phyloP scores from a whole-genome alignment of 805 yeast genomes.

The Danielozyma ontarioensis region DNA sequence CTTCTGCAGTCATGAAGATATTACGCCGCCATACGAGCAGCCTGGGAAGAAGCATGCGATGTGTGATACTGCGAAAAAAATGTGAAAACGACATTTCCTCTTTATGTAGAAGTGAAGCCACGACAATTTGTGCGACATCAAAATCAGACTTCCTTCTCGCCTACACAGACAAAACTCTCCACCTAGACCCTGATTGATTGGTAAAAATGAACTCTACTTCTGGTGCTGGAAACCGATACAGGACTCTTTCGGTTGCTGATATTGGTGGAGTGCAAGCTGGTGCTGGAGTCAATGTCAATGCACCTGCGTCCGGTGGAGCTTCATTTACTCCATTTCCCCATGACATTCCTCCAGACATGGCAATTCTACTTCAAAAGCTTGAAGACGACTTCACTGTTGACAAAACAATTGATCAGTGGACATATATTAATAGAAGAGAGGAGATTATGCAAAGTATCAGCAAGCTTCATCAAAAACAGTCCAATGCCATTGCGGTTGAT shows the following conservation, averaged over 20 bases:
- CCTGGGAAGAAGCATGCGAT: neutral
- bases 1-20: neutral
- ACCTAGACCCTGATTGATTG: too few species aligned
- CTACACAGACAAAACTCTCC: too few species aligned
- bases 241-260: neutral
- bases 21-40: neutral
- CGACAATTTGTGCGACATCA: too few species aligned
- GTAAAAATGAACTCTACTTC: neutral
- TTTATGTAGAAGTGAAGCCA: neutral
- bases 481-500: constrained; percentile 18
- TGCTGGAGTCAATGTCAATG: neutral
- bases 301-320: neutral
- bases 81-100: neutral
- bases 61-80: neutral
- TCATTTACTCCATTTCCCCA: constrained; percentile 8
- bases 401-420: constrained; percentile 42
- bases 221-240: neutral
- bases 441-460: constrained; percentile 37
- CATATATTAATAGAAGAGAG: constrained; percentile 41
- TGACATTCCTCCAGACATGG: constrained; percentile 44
- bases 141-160: too few species aligned
- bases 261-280: neutral
- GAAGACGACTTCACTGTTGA: constrained; percentile 38
- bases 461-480: constrained; percentile 27
- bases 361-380: constrained; percentile 32